Evolutionary conservation across 2,329 filamentous ascomycete genomes (phyloP).

Genomic region (Sporothrix luriei): DNA sequence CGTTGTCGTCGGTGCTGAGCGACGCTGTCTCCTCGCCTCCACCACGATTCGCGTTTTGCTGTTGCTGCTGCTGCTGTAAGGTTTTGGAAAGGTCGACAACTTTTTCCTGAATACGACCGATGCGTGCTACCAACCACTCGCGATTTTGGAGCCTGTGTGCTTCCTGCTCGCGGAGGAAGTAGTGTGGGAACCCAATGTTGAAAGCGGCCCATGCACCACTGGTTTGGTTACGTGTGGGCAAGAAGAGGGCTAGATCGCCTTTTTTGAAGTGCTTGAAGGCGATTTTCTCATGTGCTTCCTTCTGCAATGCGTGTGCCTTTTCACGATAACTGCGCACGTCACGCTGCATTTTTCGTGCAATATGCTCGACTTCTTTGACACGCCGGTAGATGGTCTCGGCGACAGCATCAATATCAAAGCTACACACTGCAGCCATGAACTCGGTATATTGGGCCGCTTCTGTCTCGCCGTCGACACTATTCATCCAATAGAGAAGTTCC

Average conservation of each 20-base stretch:
- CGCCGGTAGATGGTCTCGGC: conserved; percentile 84
- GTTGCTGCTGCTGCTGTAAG: conserved; percentile 48
- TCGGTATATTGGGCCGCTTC: conserved; percentile 74
- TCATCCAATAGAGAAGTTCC: conserved; percentile 79
- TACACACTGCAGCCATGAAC: conserved; percentile 72
- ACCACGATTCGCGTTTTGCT: conserved; percentile 40
- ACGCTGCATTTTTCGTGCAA: conserved; percentile 89
- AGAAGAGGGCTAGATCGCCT: conserved; percentile 88
- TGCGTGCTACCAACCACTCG: conserved; percentile 96
- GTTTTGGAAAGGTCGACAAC: conserved; percentile 89
- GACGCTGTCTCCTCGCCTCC: conserved; percentile 34
- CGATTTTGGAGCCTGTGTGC: conserved; percentile 78
- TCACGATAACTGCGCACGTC: conserved; percentile 87
- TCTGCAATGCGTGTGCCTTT: conserved; percentile 76
- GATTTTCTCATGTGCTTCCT: conserved; percentile 92
- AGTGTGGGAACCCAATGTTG: conserved; percentile 96
- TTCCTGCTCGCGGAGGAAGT: conserved; percentile 93
- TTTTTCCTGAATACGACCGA: conserved; percentile 86
- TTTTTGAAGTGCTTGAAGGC: conserved; percentile 95
- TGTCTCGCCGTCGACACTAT: conserved; percentile 63
- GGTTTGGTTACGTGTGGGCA: conserved; percentile 91
- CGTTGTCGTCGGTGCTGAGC: conserved; percentile 61
- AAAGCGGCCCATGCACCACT: conserved; percentile 97
- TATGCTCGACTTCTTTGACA: conserved; percentile 89
- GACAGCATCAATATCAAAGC: conserved; percentile 82